Evolutionary conservation across 2,329 filamentous ascomycete genomes (phyloP).

Genomic region (Magnaporthiopsis incrustans): DNA sequence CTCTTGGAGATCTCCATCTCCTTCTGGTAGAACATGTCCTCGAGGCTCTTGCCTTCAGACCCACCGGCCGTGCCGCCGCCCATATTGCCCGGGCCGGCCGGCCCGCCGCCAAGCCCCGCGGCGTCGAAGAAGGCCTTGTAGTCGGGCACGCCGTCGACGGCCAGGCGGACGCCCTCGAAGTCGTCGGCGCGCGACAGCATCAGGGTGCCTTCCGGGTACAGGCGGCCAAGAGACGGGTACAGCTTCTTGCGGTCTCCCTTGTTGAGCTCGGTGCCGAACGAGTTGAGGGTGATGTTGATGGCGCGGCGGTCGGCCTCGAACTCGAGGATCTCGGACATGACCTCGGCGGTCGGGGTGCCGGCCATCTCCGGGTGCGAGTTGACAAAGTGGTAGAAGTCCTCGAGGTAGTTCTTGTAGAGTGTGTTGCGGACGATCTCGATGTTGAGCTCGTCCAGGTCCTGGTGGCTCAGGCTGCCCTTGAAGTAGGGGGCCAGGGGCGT

Average conservation of each 20-base stretch:
- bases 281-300: conserved; percentile 99
- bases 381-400: conserved; percentile 94
- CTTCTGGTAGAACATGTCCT: conserved; percentile 98
- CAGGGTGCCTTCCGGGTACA: conserved; percentile 88
- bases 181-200: conserved; percentile 96
- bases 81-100: conserved; percentile 74
- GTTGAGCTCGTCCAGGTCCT: conserved; percentile 96
- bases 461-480: conserved; percentile 91
- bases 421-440: conserved; percentile 99
- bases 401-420: conserved; percentile 98
- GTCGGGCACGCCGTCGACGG: conserved; percentile 85
- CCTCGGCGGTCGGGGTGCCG: conserved; percentile 81
- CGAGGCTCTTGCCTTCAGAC: conserved; percentile 78
- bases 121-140: conserved; percentile 97
- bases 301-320: conserved; percentile 95
- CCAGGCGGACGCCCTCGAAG: conserved; percentile 84
- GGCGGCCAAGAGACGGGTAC: conserved; percentile 82
- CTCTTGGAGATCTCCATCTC: conserved; percentile 98
- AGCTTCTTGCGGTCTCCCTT: conserved; percentile 94
- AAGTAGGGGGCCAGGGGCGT: conserved; percentile 95
- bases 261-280: conserved; percentile 89
- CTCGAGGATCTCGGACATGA: conserved; percentile 93
- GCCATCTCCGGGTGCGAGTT: conserved; percentile 80
- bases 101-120: conserved; percentile 66
- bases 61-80: conserved; percentile 58